These are phyloP conservation scores for Cryoendolithus antarcticus DNA, from an alignment of 2,329 filamentous ascomycete species.

Conservation along the genomic window DNA sequence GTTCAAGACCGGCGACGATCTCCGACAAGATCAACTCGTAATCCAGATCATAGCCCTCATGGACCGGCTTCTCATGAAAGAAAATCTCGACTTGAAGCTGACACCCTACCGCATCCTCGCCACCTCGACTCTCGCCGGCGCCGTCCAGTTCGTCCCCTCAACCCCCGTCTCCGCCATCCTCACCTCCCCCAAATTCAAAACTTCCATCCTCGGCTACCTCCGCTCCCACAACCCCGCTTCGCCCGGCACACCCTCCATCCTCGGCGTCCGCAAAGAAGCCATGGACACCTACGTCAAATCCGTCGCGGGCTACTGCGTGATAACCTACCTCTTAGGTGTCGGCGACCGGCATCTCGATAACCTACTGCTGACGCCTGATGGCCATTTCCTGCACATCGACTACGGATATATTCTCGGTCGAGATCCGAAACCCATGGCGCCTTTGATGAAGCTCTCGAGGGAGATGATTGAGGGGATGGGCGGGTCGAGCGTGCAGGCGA, in stretches of 20 bases:
- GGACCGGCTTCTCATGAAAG: conserved; percentile 89
- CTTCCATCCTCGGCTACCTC: conserved; percentile 66
- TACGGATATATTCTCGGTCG: conserved; percentile 97
- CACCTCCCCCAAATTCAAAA: conserved; percentile 58
- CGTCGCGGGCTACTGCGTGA: conserved; percentile 95
- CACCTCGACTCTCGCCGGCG: conserved; percentile 77
- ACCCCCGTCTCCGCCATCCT: conserved; percentile 66
- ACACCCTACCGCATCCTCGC: conserved; percentile 94
- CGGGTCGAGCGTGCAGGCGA: conserved; percentile 36
- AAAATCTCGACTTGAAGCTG: conserved; percentile 89
- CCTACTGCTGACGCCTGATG: conserved; percentile 76
- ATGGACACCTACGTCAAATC: conserved; percentile 94
- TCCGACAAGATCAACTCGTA: conserved; percentile 92
- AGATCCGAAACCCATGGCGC: conserved; percentile 93
- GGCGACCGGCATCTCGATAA: conserved; percentile 95
- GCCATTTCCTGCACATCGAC: conserved; percentile 95
- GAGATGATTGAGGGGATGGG: conserved; percentile 99
- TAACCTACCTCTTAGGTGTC: conserved; percentile 93
- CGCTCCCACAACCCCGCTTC: conserved; percentile 82
- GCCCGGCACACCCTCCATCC: conserved; percentile 56
- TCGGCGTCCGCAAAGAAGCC: conserved; percentile 80
- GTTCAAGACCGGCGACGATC: conserved; percentile 93
- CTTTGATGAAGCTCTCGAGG: conserved; percentile 89
- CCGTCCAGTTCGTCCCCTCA: conserved; percentile 86
- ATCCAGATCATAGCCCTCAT: conserved; percentile 97